Conservation (phyloP, 2,329 filamentous ascomycete species). For the Teratosphaeria epicoccoides region DNA sequence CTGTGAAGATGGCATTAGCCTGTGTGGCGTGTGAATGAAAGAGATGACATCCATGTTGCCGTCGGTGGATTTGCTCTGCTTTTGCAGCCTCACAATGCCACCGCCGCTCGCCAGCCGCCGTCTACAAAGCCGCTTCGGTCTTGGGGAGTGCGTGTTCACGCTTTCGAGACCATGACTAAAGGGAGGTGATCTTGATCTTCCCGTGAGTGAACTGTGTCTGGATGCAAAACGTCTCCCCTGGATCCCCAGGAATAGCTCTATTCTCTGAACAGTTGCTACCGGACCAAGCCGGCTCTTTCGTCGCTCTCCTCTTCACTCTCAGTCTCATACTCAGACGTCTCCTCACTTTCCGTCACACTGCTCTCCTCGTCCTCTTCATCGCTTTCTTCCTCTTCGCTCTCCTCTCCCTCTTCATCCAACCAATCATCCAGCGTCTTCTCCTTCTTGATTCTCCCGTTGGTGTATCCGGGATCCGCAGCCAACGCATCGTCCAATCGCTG, state of each 20-base stretch:
- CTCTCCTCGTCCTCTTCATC: conserved; percentile 38
- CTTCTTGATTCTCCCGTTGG: conserved; percentile 32
- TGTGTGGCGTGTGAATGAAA: too few species aligned
- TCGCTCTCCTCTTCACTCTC: conserved; percentile 30
- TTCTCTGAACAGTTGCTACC: not conserved
- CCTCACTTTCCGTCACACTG: conserved; percentile 39
- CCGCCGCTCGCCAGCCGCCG: too few species aligned
- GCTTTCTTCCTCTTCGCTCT: conserved; percentile 42
- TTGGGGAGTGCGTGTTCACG: too few species aligned
- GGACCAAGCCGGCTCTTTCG: conserved; percentile 28
- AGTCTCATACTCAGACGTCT: conserved; percentile 37
- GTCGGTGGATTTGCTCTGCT: too few species aligned
- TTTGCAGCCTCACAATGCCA: too few species aligned
- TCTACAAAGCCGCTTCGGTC: too few species aligned
- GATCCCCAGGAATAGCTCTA: not conserved
- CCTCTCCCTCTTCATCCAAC: conserved; percentile 55
- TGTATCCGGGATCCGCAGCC: conserved; percentile 29
- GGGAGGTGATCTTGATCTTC: too few species aligned
- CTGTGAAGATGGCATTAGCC: too few species aligned
- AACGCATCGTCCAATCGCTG: conserved; percentile 53
- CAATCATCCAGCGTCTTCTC: conserved; percentile 87
- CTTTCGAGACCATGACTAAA: too few species aligned
- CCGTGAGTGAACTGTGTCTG: too few species aligned
- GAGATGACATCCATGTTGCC: too few species aligned
- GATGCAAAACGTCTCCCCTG: not conserved